Base-by-base conservation (phyloP, 2,329 filamentous ascomycete genomes). In the Pestalotiopsis sp. region DNA sequence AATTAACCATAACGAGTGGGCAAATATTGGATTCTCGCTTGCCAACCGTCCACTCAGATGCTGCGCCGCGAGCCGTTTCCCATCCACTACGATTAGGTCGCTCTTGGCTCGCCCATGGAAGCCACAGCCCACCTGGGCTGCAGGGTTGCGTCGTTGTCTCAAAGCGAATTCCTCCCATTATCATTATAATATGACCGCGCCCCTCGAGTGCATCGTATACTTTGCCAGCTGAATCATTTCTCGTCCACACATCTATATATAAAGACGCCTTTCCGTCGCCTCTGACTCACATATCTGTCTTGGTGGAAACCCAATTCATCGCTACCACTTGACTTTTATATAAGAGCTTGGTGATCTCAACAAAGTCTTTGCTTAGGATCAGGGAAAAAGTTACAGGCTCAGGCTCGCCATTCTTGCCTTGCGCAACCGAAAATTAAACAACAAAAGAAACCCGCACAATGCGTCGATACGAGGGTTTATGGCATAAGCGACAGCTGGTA, bases 401-500 rank as follows among this genome's bases (percentile, higher is more conserved):
- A 30, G 35, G 6, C 24, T 13, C 6, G 7, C 44, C 20, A n/a
- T 52, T 20, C n/a, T 52, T 52, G 44, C 44, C 17, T 52, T 52
- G 44, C 44, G 44, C 44, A 58, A 26, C 22, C 22, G 9, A 58
- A 26, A 2, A 14, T 9, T 30, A 6, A n/a, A 58, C 26, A 58
- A 7, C 20, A 58, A n/a, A 24, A 52, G n/a, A 58, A 13, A 13
- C 44, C 13, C 55, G 20, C 22, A 64, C 24, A 62, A 71, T 71
- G 70, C 60, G 61, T 44, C 40, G n/a, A 5, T 69, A 66, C 67
- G 65, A 69, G 14, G 69, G 67, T 4, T 60, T 72, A 61, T 73
- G 71, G 70, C 68, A 67, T 38, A 71, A 71, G 66, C 68, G 68
- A 35, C 60, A 72, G n/a, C 58, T 71, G 11, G 58, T 73, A 11